Percentiles rank a stretch among this genome's conserved stretches.
Evolutionary conservation across 2,329 filamentous ascomycete genomes (phyloP).

Genomic region (Sclerotiophoma versabilis): DNA sequence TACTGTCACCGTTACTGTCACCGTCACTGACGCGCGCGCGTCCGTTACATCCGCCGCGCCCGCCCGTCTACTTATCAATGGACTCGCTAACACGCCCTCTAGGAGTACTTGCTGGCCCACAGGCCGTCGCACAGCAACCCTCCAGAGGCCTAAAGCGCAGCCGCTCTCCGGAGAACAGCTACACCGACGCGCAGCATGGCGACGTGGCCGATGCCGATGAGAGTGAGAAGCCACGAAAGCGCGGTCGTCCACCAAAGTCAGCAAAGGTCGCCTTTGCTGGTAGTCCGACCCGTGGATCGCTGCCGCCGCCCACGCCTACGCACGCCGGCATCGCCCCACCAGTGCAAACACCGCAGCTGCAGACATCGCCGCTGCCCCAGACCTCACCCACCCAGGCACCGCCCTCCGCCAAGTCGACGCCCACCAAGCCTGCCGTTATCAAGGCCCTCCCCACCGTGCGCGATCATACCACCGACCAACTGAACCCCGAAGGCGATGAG

Average conservation of each 20-base stretch:
- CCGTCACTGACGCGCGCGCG: constrained; percentile 16
- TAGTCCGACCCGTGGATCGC: constrained; percentile 61
- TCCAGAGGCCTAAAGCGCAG: constrained; percentile 52
- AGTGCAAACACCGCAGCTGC: constrained; percentile 63
- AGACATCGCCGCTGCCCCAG: constrained; percentile 57
- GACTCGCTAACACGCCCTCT: constrained; percentile 33
- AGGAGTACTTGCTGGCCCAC: constrained; percentile 42
- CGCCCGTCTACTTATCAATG: constrained; percentile 18
- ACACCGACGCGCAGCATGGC: constrained; percentile 40
- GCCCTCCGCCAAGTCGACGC: constrained; percentile 75
- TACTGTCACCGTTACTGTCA: not conserved
- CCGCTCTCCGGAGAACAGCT: constrained; percentile 50
- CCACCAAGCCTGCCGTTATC: constrained; percentile 77
- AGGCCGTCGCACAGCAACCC: constrained; percentile 43
- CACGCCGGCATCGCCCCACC: constrained; percentile 60
- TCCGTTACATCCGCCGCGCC: constrained; percentile 46
- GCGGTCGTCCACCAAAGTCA: constrained; percentile 67
- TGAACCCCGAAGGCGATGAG: constrained; percentile 88
- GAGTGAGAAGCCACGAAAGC: constrained; percentile 48
- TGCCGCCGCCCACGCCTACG: constrained; percentile 54
- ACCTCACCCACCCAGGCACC: constrained; percentile 65
- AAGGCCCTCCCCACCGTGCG: constrained; percentile 95
- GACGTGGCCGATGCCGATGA: constrained; percentile 37
- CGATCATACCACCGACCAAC: constrained; percentile 96
- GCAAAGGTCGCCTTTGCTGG: constrained; percentile 61